Conservation (phyloP, 192 early-diverging fungal genomes). For the Lunasporangiospora selenospora region DNA sequence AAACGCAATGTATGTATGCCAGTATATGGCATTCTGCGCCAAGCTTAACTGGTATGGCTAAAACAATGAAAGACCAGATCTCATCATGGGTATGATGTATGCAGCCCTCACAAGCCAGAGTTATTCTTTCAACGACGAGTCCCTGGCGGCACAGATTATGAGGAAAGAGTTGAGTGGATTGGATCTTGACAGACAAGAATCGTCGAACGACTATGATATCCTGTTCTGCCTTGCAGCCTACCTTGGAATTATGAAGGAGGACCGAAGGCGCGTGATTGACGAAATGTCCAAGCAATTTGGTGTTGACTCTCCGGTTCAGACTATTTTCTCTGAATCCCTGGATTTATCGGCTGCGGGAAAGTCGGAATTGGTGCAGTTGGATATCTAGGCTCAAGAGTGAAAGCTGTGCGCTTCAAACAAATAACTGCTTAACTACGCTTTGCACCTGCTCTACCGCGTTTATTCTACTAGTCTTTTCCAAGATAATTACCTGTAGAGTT, state of each 20-base stretch:
- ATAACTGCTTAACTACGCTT: too few relatives aligned
- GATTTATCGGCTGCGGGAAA: neutral
- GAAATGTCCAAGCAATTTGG: neutral
- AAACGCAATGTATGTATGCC: constrained; percentile 6
- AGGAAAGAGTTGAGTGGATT: neutral
- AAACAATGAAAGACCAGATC: constrained; percentile 7
- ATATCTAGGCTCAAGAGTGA: too few relatives aligned
- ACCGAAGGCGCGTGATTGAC: neutral
- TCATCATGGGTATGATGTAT: constrained; percentile 8
- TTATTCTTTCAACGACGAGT: neutral
- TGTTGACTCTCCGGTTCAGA: neutral
- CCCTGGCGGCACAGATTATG: neutral
- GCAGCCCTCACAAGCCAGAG: neutral
- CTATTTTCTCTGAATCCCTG: neutral
- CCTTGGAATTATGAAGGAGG: neutral
- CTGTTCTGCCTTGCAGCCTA: neutral
- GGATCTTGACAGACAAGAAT: neutral
- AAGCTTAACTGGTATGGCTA: constrained; percentile 4
- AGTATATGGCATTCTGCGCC: constrained; percentile 8
- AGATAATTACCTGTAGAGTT: too few relatives aligned
- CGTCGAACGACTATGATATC: neutral
- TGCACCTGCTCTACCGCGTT: too few relatives aligned
- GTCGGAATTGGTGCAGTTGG: neutral
- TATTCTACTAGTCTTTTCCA: too few relatives aligned
- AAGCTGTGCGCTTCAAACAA: too few relatives aligned